A percentile compares a stretch with the other conserved stretches of the same genome.
Conservation (phyloP, 1,284 basidiomycete genomes). For the Rhodotorula sp. region DNA sequence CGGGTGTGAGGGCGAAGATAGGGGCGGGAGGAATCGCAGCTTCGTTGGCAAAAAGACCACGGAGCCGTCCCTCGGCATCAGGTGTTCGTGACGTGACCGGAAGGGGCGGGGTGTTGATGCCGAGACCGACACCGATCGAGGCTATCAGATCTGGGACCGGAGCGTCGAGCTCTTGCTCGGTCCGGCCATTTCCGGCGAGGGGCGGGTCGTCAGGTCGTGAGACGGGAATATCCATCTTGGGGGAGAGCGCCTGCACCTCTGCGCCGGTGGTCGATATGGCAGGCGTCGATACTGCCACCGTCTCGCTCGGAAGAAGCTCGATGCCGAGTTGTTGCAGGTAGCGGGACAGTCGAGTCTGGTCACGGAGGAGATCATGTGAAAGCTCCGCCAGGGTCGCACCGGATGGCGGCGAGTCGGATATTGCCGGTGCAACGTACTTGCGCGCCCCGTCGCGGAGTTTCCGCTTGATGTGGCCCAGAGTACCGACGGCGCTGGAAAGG, state of each 20-base stretch:
- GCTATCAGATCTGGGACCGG: no score
- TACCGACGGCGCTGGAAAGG: constrained; percentile 43
- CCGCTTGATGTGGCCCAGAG: constrained; percentile 44
- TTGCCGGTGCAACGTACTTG: background rate
- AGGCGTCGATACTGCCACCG: background rate
- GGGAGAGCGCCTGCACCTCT: background rate
- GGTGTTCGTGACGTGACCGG: no score
- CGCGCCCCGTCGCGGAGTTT: constrained; percentile 33
- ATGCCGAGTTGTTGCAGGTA: background rate
- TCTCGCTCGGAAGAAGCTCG: background rate
- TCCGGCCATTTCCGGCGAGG: no score
- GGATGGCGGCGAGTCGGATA: background rate
- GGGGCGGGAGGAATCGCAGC: background rate
- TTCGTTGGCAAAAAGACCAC: no score
- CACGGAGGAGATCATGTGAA: constrained; percentile 36
- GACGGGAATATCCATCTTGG: background rate
- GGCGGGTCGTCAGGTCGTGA: no score
- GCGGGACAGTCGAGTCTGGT: constrained; percentile 7
- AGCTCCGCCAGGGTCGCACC: background rate
- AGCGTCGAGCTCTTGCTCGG: no score
- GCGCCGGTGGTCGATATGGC: background rate
- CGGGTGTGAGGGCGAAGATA: constrained; percentile 23
- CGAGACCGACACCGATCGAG: no score
- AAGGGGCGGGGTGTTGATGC: no score
- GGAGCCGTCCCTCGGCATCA: no score